Evolutionary conservation across 208 protist genomes (phyloP), one percentile per base, ranked within the genome.

Genomic region (Entamoeba invadens): DNA sequence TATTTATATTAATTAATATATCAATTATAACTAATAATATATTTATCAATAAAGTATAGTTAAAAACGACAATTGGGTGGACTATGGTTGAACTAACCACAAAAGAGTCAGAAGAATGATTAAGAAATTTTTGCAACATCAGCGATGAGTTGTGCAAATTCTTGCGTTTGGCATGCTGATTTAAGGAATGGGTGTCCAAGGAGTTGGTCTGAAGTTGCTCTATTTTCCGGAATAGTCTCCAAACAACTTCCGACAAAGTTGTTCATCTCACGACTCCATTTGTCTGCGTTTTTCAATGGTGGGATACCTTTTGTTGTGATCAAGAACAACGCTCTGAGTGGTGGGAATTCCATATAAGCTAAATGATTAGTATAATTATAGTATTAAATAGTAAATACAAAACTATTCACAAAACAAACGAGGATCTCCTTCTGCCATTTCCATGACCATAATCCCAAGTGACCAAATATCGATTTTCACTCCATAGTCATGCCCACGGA

Each of bases 231-330:
- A 51, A 94, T 92, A 42, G 45, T 92, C 38, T 93, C 45, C 44
- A 95, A 94, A 94, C 94, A 95, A 44, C 45, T 18, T n/a, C 16
- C 35, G 4, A 95, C 47, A 45, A 95, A 95, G 35, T 92, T 93
- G n/a, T 42, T 46, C 4, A 94, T 91, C n/a, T 94, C 38, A 5
- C 38, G 42, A 46, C 45, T 91, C n/a, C 44, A 42, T 77, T 77
- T 77, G 21, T 91, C 72, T 35, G 18, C 35, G 45, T 91, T 91
- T 25, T 93, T 46, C 8, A 95, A 45, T 10, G 94, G 94, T 16
- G 94, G 94, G n/a, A 18, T 38, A 2, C 44, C 45, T 38, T 94
- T 51, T 2, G 42, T 91, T 45, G 12, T 51, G 4, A 93, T 93
- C 46, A 50, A 14, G 46, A 93, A 91, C 2, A 93, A 44, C 31